Evolutionary conservation across 805 yeast genomes (phyloP).

Genomic region (Wilhelminamyces savonicus): DNA sequence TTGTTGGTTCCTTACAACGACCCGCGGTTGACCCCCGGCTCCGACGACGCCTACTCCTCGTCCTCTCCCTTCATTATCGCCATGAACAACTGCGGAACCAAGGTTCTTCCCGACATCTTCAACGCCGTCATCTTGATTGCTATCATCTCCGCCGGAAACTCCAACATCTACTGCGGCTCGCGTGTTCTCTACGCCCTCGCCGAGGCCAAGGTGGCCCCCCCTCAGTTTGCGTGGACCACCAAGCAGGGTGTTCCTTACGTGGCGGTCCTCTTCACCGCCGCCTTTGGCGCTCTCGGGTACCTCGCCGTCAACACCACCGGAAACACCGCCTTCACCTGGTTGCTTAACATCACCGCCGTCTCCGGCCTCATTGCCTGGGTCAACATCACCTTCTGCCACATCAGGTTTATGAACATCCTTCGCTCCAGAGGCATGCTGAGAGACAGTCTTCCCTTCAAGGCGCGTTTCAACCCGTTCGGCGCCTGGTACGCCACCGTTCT

Average conservation of each 20-base stretch:
- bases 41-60: conserved; percentile 31
- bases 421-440: conserved; percentile 59
- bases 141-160: conserved; percentile 74
- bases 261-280: conserved; percentile 51
- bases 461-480: conserved; percentile 58
- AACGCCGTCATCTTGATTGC: conserved; percentile 65
- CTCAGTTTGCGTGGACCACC: conserved; percentile 41
- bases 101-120: conserved; percentile 60
- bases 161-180: conserved; percentile 67
- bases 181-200: conserved; percentile 63
- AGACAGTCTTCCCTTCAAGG: conserved; percentile 69
- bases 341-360: conserved; percentile 68
- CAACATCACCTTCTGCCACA: conserved; percentile 55
- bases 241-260: conserved; percentile 56
- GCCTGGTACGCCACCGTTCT: conserved; percentile 59
- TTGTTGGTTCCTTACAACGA: conserved; percentile 66
- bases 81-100: conserved; percentile 61
- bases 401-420: conserved; percentile 65
- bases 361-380: conserved; percentile 75
- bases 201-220: conserved; percentile 53
- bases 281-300: conserved; percentile 61
- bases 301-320: conserved; percentile 50
- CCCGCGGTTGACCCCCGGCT: conserved; percentile 33
- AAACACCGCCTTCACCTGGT: conserved; percentile 60
- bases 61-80: conserved; percentile 73